phyloP scores from a whole-genome alignment of 1,139 yeast genomes.

The Pichia sp. region DNA sequence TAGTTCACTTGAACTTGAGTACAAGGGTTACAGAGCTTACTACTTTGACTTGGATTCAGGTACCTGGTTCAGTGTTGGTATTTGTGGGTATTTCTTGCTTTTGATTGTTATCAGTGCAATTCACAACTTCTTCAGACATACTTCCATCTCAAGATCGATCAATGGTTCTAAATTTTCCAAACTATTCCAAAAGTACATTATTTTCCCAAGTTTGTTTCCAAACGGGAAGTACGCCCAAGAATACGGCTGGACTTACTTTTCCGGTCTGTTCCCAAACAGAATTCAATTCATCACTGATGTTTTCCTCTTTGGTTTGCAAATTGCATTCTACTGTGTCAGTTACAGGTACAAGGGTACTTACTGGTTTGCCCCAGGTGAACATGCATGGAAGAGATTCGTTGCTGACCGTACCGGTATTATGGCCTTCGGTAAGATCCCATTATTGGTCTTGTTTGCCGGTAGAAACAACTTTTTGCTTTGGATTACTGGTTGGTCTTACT shows the following conservation, averaged over 20 bases:
- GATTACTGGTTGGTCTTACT: conserved; percentile 6
- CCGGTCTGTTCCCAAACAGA: conserved; percentile 20
- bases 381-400: neutral
- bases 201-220: conserved; percentile 17
- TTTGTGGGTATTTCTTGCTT: conserved; percentile 37
- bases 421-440: conserved; percentile 8
- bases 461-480: conserved; percentile 4
- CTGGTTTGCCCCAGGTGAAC: neutral
- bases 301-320: conserved; percentile 14
- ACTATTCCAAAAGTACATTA: conserved; percentile 13
- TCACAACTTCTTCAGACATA: conserved; percentile 27
- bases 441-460: conserved; percentile 6
- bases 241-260: conserved; percentile 13
- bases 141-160: conserved; percentile 18
- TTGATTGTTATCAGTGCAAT: conserved; percentile 28
- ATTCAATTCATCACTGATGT: conserved; percentile 16
- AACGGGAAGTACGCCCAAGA: conserved; percentile 16
- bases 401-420: conserved; percentile 4
- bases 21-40: conserved; percentile 17
- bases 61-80: conserved; percentile 37
- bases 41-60: conserved; percentile 25
- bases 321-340: conserved; percentile 13
- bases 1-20: conserved; percentile 4
- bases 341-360: conserved; percentile 4
- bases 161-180: conserved; percentile 15